These are phyloP conservation scores for Ogataea nonfermentans DNA, from an alignment of 805 yeast species.

Conservation along the genomic window DNA sequence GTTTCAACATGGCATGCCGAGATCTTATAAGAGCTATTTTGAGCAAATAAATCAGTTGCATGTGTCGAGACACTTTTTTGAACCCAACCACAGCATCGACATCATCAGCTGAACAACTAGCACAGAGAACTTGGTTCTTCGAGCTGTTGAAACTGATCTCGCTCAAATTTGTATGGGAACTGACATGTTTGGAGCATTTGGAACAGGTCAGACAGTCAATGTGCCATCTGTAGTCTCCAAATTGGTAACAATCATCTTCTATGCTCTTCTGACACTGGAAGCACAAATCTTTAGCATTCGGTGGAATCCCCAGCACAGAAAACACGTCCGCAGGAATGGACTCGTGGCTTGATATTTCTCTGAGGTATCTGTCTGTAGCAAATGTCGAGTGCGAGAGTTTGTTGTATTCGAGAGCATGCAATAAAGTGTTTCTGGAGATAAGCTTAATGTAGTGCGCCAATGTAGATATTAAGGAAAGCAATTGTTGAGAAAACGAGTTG, in stretches of 20 bases:
- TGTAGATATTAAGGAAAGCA: constrained; percentile 82
- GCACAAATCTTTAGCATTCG: constrained; percentile 75
- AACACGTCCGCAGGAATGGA: constrained; percentile 38
- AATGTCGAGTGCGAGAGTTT: constrained; percentile 52
- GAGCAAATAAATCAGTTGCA: constrained; percentile 72
- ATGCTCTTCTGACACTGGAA: constrained; percentile 67
- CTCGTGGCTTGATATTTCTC: constrained; percentile 49
- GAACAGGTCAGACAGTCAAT: constrained; percentile 66
- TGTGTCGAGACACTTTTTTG: constrained; percentile 59
- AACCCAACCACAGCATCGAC: constrained; percentile 55
- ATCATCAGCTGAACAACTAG: constrained; percentile 55
- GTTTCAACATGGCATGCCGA: constrained; percentile 51
- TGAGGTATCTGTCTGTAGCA: constrained; percentile 63
- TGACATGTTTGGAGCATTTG: constrained; percentile 47
- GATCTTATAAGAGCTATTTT: constrained; percentile 83
- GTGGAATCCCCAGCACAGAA: constrained; percentile 45
- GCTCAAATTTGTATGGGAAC: constrained; percentile 37
- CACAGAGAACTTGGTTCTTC: constrained; percentile 48
- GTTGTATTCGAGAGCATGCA: constrained; percentile 70
- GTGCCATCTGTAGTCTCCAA: constrained; percentile 77
- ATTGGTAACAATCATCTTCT: constrained; percentile 75
- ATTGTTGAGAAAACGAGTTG: constrained; percentile 51
- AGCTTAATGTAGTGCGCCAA: constrained; percentile 90
- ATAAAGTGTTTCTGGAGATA: constrained; percentile 75
- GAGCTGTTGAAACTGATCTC: constrained; percentile 47